Evolutionary conservation across 2,329 filamentous ascomycete species (phyloP).

Genomic region (Neopestalotiopsis clavispora): DNA sequence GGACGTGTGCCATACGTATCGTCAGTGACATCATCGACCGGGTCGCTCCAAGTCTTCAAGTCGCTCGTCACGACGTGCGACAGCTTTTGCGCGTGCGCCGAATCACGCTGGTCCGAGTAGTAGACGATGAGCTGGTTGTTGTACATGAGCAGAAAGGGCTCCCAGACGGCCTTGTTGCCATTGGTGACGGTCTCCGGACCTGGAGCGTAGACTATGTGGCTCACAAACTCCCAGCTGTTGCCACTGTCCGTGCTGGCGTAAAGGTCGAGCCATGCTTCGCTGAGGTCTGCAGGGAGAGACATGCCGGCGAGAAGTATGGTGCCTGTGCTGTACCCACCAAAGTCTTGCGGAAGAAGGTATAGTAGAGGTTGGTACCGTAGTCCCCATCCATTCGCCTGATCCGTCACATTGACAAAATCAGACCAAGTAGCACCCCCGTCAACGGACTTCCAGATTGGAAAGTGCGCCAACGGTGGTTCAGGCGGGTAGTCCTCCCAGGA

Average conservation of each 20-base stretch:
- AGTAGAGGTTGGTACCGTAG: conserved; percentile 73
- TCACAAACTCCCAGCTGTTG: conserved; percentile 69
- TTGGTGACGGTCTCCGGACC: conserved; percentile 67
- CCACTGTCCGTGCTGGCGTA: conserved; percentile 69
- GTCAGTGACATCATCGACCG: conserved; percentile 67
- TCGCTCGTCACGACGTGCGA: conserved; percentile 67
- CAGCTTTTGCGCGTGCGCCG: conserved; percentile 70
- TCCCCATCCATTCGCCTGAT: conserved; percentile 68
- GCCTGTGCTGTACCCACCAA: conserved; percentile 64
- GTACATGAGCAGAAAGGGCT: conserved; percentile 66
- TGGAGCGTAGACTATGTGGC: conserved; percentile 63
- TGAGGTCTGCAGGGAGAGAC: conserved; percentile 63
- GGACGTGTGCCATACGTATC: conserved; percentile 33
- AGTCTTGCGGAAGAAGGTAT: conserved; percentile 62
- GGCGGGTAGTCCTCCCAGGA: conserved; percentile 63
- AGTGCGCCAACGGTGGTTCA: conserved; percentile 58
- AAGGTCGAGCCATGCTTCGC: conserved; percentile 69
- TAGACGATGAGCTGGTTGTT: conserved; percentile 67
- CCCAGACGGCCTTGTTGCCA: conserved; percentile 64
- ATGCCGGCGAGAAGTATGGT: conserved; percentile 68
- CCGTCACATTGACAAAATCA: conserved; percentile 66
- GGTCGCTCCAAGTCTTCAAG: conserved; percentile 62
- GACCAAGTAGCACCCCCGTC: conserved; percentile 65
- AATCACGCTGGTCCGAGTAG: conserved; percentile 74
- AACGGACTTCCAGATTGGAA: conserved; percentile 58